phyloP scores from a whole-genome alignment of 768 basidiomycete genomes.

The Neoboletus brunneissimus region DNA sequence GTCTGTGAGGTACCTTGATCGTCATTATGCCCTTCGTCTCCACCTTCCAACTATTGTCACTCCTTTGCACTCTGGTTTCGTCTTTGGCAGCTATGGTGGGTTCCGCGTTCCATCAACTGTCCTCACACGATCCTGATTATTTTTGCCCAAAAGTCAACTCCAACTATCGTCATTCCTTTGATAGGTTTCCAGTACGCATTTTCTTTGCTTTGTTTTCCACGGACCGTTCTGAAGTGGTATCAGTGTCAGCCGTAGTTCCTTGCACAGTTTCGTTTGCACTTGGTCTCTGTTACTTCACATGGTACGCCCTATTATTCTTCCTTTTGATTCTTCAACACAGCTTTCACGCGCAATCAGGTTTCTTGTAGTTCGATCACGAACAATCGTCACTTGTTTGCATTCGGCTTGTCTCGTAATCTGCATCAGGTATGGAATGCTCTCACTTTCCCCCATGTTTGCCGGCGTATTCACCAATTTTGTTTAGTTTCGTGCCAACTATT shows the following conservation, averaged over 20 bases:
- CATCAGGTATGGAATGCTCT: conserved; percentile 1
- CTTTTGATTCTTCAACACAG: background rate
- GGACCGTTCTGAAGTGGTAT: background rate
- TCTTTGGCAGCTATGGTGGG: background rate
- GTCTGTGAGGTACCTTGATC: background rate
- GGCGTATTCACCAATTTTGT: background rate
- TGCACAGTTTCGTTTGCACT: background rate
- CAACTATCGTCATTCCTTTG: conserved; percentile 19
- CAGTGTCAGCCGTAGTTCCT: background rate
- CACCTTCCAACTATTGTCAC: conserved; percentile 16
- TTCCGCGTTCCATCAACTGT: background rate
- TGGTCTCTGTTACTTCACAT: background rate
- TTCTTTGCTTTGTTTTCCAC: background rate
- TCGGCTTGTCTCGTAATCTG: background rate
- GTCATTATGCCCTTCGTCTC: background rate
- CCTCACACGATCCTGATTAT: background rate
- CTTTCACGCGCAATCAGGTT: background rate
- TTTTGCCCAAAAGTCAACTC: background rate
- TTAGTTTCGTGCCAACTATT: conserved; percentile 1
- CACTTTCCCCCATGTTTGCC: too few relatives aligned
- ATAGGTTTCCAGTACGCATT: background rate
- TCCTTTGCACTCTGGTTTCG: conserved; percentile 6
- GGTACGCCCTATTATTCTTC: background rate
- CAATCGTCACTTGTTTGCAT: background rate
- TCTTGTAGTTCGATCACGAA: conserved; percentile 1